Evolutionary conservation across 2,329 filamentous ascomycete species (phyloP), one percentile per base, ranked within the genome.

Genomic region (Aureobasidium sp.): DNA sequence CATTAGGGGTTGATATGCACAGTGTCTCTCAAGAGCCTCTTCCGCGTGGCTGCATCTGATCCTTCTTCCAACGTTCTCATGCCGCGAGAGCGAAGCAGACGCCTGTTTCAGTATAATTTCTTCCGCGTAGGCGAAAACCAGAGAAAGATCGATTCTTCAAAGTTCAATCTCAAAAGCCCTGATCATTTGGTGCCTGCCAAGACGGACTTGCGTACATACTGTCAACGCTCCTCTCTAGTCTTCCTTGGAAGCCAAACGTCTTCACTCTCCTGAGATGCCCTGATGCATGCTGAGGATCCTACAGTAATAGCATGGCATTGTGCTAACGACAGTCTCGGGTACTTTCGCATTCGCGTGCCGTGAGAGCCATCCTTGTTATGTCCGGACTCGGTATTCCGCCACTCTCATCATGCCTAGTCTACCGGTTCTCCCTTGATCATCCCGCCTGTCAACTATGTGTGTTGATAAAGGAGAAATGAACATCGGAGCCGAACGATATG

Each of bases 381-480:
- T 16, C 27, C 50, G 37, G 50, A 42, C 36, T 54, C 16, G 50
- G 50, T 21, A n/a, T 39, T 7, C 36, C 27, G 37, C 32, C 8
- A 42, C 15, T 3, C 27, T 41, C 50, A 32, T 21, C 5, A 42
- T 21, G 37, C 27, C 29, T 54, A 54, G 50, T 32, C 37, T 54
- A 54, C 50, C 50, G 50, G 50, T 13, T 32, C 37, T 37, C 42
- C 16, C 36, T 42, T 42, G 50, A 54, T 54, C 34, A 9, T 11
- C 50, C 15, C 37, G 37, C 11, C 50, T 29, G 30, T 54, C 50
- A 54, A n/a, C 9, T 21, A 8, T 11, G 25, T 30, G 37, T 32
- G 21, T 21, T 54, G 36, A 54, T 54, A 54, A 54, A 54, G 50
- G 50, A 54, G 50, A 54, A 30, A 54, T 42, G 50, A 54, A 27